Conservation (phyloP, 1,284 basidiomycete genomes). For the Ganoderma multipileum region DNA sequence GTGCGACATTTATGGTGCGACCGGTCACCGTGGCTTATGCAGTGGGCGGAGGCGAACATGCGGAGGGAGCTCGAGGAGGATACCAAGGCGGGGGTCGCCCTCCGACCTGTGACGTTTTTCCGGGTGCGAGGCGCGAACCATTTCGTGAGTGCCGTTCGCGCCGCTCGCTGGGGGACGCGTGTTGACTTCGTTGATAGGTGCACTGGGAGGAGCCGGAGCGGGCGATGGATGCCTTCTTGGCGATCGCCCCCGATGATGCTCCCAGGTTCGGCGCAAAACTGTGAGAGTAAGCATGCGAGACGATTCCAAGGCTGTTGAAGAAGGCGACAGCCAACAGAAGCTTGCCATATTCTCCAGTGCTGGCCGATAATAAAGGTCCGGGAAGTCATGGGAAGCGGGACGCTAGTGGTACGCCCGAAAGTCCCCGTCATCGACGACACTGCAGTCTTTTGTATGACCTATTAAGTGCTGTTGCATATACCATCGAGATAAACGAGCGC, state of each 20-base stretch:
- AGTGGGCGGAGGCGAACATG: background rate
- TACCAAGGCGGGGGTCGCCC: background rate
- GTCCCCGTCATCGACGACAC: background rate
- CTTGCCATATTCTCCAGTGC: background rate
- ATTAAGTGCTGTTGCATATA: background rate
- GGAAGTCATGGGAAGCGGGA: too few species aligned
- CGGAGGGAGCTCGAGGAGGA: background rate
- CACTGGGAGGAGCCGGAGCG: conserved; percentile 10
- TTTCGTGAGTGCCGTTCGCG: background rate
- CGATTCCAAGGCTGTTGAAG: background rate
- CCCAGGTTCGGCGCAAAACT: background rate
- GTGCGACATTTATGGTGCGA: conserved; percentile 24
- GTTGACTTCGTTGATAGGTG: background rate
- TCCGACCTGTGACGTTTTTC: conserved; percentile 2
- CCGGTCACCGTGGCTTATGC: conserved; percentile 20
- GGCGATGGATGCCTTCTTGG: conserved; percentile 1
- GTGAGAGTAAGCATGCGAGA: background rate
- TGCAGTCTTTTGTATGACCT: background rate
- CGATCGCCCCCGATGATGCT: background rate
- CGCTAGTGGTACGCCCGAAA: background rate
- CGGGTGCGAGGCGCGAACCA: conserved; percentile 3
- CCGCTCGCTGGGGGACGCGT: too few species aligned
- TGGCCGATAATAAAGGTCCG: background rate
- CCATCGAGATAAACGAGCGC: background rate
- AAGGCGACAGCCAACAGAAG: background rate